phyloP scores from a whole-genome alignment of 257 asterid genomes.

The Hygrophila difformis region DNA sequence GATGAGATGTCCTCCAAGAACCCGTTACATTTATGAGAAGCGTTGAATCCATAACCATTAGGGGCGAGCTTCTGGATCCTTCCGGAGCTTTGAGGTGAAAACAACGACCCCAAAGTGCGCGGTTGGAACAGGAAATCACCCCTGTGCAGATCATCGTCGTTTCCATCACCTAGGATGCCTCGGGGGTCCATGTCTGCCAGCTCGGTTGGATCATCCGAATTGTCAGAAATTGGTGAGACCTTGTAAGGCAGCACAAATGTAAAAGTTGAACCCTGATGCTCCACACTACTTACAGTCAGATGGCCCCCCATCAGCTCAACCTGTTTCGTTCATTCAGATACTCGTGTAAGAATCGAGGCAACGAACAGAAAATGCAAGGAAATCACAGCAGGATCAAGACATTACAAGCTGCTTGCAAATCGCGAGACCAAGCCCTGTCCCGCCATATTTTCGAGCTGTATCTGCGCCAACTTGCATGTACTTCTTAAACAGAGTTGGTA shows the following conservation, averaged over 20 bases:
- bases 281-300: conserved; percentile 65
- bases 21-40: not conserved
- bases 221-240: conserved; percentile 46
- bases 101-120: conserved; percentile 56
- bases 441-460: conserved; percentile 91
- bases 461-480: conserved; percentile 94
- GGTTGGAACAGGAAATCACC: conserved; percentile 74
- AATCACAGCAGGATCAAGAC: not conserved
- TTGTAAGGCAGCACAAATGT: conserved; percentile 74
- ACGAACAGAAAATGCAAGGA: not conserved
- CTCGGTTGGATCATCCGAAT: conserved; percentile 66
- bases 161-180: conserved; percentile 29
- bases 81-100: conserved; percentile 42
- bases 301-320: conserved; percentile 98
- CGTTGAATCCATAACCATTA: not conserved
- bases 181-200: conserved; percentile 45
- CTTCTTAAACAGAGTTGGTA: conserved; percentile 71
- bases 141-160: conserved; percentile 53
- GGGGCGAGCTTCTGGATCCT: conserved; percentile 41
- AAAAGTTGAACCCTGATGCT: conserved; percentile 69
- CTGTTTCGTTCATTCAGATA: conserved; percentile 16
- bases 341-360: not conserved
- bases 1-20: conserved; percentile 30
- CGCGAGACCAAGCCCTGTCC: conserved; percentile 92
- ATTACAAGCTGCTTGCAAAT: conserved; percentile 83